phyloP scores from a whole-genome alignment of 495 filamentous ascomycete species.

The Aspergillus sclerotioniger region DNA sequence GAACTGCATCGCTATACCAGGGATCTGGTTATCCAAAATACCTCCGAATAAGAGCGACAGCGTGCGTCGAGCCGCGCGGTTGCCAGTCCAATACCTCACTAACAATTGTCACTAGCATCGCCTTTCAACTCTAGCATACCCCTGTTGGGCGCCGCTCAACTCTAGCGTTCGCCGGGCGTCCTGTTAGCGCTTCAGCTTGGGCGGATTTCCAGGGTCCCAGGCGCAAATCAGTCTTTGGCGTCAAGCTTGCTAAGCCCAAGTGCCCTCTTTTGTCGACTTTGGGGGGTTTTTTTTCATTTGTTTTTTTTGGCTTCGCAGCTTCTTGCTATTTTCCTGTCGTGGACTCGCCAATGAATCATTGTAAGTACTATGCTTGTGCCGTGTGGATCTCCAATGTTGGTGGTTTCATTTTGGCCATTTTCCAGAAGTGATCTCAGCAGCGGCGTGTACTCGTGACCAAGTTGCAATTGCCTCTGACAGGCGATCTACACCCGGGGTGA shows the following conservation, averaged over 20 bases:
- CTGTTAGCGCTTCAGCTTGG: slow-evolving; percentile 15
- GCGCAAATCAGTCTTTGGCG: slow-evolving; percentile 5
- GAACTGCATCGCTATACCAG: background rate
- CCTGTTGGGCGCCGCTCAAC: slow-evolving; percentile 15
- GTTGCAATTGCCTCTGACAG: slow-evolving; percentile 17
- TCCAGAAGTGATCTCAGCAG: background rate
- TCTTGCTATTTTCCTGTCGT: background rate
- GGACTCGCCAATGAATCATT: slow-evolving; percentile 27
- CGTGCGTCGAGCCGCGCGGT: slow-evolving; percentile 11
- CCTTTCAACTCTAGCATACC: slow-evolving; percentile 12
- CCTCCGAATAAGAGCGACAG: slow-evolving; percentile 4
- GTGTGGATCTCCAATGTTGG: slow-evolving; percentile 7
- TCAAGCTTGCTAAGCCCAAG: slow-evolving; percentile 1
- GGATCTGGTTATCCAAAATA: background rate
- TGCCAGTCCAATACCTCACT: slow-evolving; percentile 12
- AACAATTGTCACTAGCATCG: slow-evolving; percentile 8
- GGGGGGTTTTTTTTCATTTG: background rate
- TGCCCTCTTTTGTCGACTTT: background rate
- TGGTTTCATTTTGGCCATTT: background rate
- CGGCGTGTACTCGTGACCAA: slow-evolving; percentile 13
- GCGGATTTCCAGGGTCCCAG: slow-evolving; percentile 13
- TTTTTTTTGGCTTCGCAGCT: slow-evolving; percentile 10
- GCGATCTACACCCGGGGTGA: slow-evolving; percentile 25
- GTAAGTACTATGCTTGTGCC: slow-evolving; percentile 21
- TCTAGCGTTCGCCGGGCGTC: slow-evolving; percentile 18